A percentile compares a stretch with the other conserved stretches of the same genome.
Conservation (phyloP, 2,329 filamentous ascomycete species). For the Fusarium coicis region DNA sequence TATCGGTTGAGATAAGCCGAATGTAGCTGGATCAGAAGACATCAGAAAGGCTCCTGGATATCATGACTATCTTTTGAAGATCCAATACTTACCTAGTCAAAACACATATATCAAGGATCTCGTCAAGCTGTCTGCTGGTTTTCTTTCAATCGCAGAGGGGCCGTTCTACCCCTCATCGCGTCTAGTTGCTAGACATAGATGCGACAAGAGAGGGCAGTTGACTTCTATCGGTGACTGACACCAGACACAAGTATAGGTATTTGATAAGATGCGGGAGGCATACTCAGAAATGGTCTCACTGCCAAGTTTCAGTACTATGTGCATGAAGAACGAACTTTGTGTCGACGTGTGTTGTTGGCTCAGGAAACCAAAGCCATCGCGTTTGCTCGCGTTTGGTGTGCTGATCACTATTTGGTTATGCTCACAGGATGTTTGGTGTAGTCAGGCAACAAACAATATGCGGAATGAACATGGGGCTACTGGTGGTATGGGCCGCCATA, state of each 20-base stretch:
- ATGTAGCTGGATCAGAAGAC: background rate
- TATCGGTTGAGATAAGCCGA: background rate
- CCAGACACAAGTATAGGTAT: background rate
- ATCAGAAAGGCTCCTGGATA: background rate
- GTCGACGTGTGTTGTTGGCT: background rate
- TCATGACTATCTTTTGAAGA: background rate
- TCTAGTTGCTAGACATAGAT: conserved; percentile 2
- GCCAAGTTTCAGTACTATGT: background rate
- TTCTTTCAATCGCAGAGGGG: conserved; percentile 16
- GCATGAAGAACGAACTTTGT: background rate
- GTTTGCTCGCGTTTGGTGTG: background rate
- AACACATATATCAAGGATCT: too few species aligned
- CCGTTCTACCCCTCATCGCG: conserved; percentile 25
- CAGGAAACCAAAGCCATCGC: background rate
- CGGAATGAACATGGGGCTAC: background rate
- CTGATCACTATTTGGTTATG: background rate
- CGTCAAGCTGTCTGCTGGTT: background rate
- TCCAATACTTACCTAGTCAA: background rate
- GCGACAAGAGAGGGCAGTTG: conserved; percentile 26
- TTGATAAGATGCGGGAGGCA: background rate
- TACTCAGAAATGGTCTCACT: background rate
- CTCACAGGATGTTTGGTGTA: background rate
- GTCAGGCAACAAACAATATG: background rate
- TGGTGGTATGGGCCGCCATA: background rate
- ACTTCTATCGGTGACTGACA: background rate